A percentile compares a stretch with the other conserved stretches of the same genome.
Evolutionary conservation across 805 yeast species (phyloP).

Genomic region (Scheffersomyces amazonensis): DNA sequence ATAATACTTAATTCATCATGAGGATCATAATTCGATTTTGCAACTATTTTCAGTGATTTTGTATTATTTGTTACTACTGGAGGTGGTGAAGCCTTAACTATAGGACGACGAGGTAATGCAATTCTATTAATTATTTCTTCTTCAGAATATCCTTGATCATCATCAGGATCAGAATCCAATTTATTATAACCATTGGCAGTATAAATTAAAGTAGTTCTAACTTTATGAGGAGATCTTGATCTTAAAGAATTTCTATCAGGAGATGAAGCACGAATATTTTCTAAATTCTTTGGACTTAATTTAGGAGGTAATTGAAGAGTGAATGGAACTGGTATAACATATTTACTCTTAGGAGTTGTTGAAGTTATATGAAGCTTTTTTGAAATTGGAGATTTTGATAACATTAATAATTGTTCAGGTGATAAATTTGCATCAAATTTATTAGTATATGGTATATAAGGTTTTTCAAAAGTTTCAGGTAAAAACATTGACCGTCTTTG

Average conservation of each 20-base stretch:
- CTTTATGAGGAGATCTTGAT: slow-evolving; percentile 9
- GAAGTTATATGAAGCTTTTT: slow-evolving; percentile 33
- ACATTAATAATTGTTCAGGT: slow-evolving; percentile 20
- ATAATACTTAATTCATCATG: slow-evolving; percentile 41
- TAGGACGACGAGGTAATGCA: slow-evolving; percentile 7
- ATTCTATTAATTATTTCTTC: background rate
- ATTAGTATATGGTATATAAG: slow-evolving; percentile 15
- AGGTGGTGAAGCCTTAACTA: slow-evolving; percentile 20
- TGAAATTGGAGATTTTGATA: slow-evolving; percentile 35
- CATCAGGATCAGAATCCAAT: slow-evolving; percentile 14
- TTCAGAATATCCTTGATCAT: background rate
- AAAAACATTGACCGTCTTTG: slow-evolving; percentile 24
- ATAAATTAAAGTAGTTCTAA: slow-evolving; percentile 20
- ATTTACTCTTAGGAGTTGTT: slow-evolving; percentile 16
- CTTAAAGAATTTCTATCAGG: slow-evolving; percentile 7
- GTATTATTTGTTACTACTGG: slow-evolving; percentile 21
- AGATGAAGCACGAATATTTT: background rate
- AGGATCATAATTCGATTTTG: slow-evolving; percentile 16
- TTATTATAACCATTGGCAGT: slow-evolving; percentile 37
- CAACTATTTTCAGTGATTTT: slow-evolving; percentile 21
- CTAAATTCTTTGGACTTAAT: slow-evolving; percentile 26
- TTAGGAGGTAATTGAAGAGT: slow-evolving; percentile 40
- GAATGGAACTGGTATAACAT: slow-evolving; percentile 43
- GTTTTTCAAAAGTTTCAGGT: slow-evolving; percentile 18
- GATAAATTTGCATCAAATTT: slow-evolving; percentile 19